These are phyloP conservation scores for Kluyveromyces sp. DNA, from an alignment of 1,139 yeast genomes.

Conservation along the genomic window DNA sequence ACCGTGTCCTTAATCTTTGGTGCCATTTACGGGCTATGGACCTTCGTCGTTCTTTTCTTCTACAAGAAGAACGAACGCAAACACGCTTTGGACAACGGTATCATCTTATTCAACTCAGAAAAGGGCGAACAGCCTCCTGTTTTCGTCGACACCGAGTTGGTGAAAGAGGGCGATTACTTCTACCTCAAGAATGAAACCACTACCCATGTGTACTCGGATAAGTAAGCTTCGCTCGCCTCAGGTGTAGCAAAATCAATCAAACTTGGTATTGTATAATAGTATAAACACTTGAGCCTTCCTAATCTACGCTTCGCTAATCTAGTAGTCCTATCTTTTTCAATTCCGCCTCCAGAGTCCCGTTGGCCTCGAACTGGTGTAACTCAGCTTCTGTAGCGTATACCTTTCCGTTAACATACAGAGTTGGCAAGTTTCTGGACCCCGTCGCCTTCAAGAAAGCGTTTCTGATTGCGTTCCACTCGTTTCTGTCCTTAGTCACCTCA, in stretches of 20 bases:
- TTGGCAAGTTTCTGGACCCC: conserved; percentile 68
- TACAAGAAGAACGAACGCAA: conserved; percentile 54
- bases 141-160: conserved; percentile 25
- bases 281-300: no score
- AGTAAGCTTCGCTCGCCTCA: no score
- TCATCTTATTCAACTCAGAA: conserved; percentile 33
- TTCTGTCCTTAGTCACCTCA: conserved; percentile 36
- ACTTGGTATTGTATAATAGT: no score
- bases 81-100: conserved; percentile 49
- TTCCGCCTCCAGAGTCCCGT: conserved; percentile 38
- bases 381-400: conserved; percentile 54
- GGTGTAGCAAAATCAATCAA: no score
- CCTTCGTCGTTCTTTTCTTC: conserved; percentile 48
- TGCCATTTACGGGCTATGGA: conserved; percentile 46
- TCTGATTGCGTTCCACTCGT: conserved; percentile 51
- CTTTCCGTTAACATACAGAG: conserved; percentile 58
- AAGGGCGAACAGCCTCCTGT: conserved; percentile 30
- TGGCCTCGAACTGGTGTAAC: conserved; percentile 40
- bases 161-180: conserved; percentile 26
- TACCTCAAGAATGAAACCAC: conserved; percentile 17
- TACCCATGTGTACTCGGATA: not conserved
- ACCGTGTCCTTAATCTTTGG: conserved; percentile 48
- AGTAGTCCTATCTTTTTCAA: conserved; percentile 40
- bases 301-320: no score
- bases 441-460: conserved; percentile 52